Evolutionary conservation across 495 filamentous ascomycete species (phyloP), one percentile per base, ranked within the genome.

Genomic region (Aspergillus kassunensis): DNA sequence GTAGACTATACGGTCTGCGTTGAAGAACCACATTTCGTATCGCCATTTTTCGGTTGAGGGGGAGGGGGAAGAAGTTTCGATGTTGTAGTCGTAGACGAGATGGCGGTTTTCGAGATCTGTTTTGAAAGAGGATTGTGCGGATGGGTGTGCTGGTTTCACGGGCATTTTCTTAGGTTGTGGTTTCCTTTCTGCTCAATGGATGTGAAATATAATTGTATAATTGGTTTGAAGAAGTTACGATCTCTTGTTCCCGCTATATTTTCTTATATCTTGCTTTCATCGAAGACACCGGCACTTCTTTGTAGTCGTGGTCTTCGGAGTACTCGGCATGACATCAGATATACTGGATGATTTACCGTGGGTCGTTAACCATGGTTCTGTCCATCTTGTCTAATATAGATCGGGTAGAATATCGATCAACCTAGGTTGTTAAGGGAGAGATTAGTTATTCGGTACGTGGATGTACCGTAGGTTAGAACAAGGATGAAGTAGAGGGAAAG

Each of bases 21-120:
- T 70, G 41, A 68, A 65, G 55, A 73, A 74, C 65, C 68, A 72
- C 65, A 73, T 68, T 34, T 73, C 70, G 51, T 74, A 73, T 13
- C 68, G 67, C 72, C 70, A 73, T 58, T 68, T 74, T 42, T 70
- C 62, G 1, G 65, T 58, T n/a, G 64, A 63, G 13, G 66, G 63
- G 12, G 60, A n/a, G 13, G 44, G 43, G 41, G 65, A 60, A 25
- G 9, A n/a, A 16, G 34, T 3, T 40, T 66, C 48, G 2, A 63
- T 66, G 7, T 52, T 60, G 37, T 69, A 71, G 55, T 76, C 67
- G 51, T 76, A 75, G 20, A 74, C 66, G 27, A 72, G 58, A 44
- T 74, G 71, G 19, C 68, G 65, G 44, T 73, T 59, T 24, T 54
- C 55, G 27, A 73, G 52, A 45, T 75, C 70, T 25, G 56, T 43